Conservation (phyloP, 2,329 filamentous ascomycete species). For the Aspergillus sp. region DNA sequence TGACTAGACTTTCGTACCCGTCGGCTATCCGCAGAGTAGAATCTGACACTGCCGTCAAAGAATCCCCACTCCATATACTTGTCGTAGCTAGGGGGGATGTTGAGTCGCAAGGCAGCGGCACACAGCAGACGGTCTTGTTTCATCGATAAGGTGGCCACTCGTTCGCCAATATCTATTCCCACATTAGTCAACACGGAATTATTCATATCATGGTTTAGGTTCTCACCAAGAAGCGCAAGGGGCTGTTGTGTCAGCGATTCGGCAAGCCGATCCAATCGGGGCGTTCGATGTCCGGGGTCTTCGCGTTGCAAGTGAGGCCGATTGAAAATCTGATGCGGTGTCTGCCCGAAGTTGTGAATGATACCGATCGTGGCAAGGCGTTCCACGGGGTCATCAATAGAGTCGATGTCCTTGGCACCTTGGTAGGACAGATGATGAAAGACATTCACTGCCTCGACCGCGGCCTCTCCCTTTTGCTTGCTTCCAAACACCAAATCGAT, state of each 20-base stretch:
- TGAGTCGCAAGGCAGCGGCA: constrained; percentile 79
- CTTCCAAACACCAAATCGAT: constrained; percentile 93
- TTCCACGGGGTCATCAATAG: constrained; percentile 85
- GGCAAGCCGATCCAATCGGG: constrained; percentile 75
- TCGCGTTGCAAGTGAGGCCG: constrained; percentile 78
- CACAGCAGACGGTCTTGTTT: constrained; percentile 83
- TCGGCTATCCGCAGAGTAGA: constrained; percentile 81
- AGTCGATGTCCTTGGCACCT: constrained; percentile 88
- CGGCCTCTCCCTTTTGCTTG: constrained; percentile 91
- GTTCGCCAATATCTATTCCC: constrained; percentile 66
- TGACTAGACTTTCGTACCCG: constrained; percentile 53
- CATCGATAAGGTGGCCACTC: constrained; percentile 74
- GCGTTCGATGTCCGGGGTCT: constrained; percentile 63
- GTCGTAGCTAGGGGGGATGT: constrained; percentile 83
- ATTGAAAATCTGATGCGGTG: constrained; percentile 89
- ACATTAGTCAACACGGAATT: constrained; percentile 1
- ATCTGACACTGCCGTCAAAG: constrained; percentile 86
- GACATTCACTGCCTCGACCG: constrained; percentile 87
- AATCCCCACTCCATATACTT: constrained; percentile 97
- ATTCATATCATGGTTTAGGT: neutral
- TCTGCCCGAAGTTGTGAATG: constrained; percentile 98
- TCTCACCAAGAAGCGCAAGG: constrained; percentile 69
- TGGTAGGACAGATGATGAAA: constrained; percentile 96
- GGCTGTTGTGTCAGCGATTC: constrained; percentile 76
- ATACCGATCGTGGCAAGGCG: constrained; percentile 87